A percentile compares a stretch with the other conserved stretches of the same genome.
phyloP scores from a whole-genome alignment of 2,329 filamentous ascomycete genomes.

The Trichoderma sp. region DNA sequence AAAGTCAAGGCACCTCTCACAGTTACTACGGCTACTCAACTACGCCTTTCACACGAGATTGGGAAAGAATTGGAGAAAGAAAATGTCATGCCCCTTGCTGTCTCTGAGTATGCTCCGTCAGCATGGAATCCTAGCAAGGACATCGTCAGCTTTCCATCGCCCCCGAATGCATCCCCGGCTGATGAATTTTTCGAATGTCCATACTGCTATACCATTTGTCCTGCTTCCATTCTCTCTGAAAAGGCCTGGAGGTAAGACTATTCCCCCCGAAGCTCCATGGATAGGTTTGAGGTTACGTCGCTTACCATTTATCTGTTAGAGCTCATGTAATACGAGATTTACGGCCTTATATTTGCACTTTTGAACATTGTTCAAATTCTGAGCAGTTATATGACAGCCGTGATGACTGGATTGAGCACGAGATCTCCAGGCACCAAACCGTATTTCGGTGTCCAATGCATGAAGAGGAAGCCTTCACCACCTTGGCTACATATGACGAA shows the following conservation, averaged over 20 bases:
- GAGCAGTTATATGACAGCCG: slow-evolving; percentile 10
- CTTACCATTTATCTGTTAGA: not conserved
- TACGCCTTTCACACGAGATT: not conserved
- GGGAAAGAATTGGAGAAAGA: not conserved
- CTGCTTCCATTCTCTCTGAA: not conserved
- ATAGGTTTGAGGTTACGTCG: not conserved
- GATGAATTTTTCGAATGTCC: slow-evolving; percentile 14
- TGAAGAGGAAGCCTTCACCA: not conserved
- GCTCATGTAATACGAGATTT: slow-evolving; percentile 16
- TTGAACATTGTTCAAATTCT: not conserved
- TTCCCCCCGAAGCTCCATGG: not conserved
- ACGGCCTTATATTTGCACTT: slow-evolving; percentile 13
- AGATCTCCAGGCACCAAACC: not conserved
- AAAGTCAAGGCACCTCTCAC: not conserved
- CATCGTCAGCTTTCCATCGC: slow-evolving; percentile 5
- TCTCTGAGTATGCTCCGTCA: slow-evolving; percentile 15
- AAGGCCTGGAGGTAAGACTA: slow-evolving; percentile 11
- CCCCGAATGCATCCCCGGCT: not conserved
- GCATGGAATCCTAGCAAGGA: slow-evolving; percentile 14
- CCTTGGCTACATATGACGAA: not conserved
- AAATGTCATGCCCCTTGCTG: not conserved
- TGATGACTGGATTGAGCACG: slow-evolving; percentile 14
- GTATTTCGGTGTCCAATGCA: not conserved
- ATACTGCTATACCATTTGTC: slow-evolving; percentile 16
- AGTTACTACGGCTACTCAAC: not conserved